Evolutionary conservation across 306 rosid species (phyloP).

Genomic region (Argentina anserina): DNA sequence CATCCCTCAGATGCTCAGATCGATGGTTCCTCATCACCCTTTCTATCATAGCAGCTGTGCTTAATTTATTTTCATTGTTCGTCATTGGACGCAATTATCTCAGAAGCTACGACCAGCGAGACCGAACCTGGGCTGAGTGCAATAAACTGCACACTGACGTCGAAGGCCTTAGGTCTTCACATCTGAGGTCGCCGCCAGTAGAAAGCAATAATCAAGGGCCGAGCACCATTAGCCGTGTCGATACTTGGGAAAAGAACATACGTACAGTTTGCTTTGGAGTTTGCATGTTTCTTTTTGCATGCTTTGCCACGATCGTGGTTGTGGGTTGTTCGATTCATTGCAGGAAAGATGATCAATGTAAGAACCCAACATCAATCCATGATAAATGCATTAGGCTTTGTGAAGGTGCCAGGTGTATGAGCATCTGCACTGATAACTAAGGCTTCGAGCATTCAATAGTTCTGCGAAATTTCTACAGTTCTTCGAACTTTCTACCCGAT

Average conservation of each 20-base stretch:
- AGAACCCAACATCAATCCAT: neutral
- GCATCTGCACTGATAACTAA: neutral
- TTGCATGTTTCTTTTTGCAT: neutral
- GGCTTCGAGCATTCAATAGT: no score
- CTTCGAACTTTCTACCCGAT: no score
- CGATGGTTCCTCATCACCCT: neutral
- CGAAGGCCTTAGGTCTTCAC: neutral
- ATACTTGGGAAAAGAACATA: neutral
- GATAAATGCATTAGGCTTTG: neutral
- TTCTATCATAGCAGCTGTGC: neutral
- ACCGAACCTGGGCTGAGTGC: neutral
- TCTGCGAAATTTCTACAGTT: no score
- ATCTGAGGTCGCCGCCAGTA: neutral
- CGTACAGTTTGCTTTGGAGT: neutral
- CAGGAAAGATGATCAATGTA: neutral
- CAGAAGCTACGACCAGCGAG: neutral
- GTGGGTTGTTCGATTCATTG: constrained; percentile 2
- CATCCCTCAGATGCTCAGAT: neutral
- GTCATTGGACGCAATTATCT: neutral
- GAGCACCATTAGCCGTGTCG: neutral
- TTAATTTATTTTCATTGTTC: neutral
- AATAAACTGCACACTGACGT: neutral
- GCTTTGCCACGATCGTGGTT: neutral
- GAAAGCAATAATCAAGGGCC: no score
- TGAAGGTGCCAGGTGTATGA: neutral